phyloP scores from a whole-genome alignment of 2,329 filamentous ascomycete species.

The Microcyclosporella mali region DNA sequence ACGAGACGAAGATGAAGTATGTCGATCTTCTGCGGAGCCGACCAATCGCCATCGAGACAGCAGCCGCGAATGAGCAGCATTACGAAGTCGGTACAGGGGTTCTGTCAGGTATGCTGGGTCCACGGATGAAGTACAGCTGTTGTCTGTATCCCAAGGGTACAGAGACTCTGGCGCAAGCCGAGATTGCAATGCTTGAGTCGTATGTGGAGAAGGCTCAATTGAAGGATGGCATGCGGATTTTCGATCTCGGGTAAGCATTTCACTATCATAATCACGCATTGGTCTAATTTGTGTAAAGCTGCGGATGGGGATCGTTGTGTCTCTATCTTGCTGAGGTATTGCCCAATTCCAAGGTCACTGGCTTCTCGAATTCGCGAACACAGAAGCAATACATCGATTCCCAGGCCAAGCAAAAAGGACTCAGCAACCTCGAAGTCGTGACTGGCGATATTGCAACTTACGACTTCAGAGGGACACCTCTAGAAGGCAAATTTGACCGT shows the following conservation, averaged over 20 bases:
- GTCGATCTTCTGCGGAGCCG: constrained; percentile 52
- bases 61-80: constrained; percentile 61
- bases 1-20: constrained; percentile 58
- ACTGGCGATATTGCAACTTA: constrained; percentile 63
- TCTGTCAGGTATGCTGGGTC: constrained; percentile 55
- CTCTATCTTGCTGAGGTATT: constrained; percentile 61
- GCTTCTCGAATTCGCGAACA: constrained; percentile 63
- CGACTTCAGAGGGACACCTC: constrained; percentile 49
- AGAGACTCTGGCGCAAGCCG: constrained; percentile 59
- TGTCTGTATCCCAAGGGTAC: constrained; percentile 58
- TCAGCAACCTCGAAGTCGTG: constrained; percentile 57
- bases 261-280: not conserved
- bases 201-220: constrained; percentile 58
- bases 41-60: constrained; percentile 64
- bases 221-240: constrained; percentile 54
- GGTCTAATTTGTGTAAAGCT: constrained; percentile 38
- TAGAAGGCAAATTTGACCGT: constrained; percentile 49
- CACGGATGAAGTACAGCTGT: constrained; percentile 66
- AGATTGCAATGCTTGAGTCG: constrained; percentile 58
- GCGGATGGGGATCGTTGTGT: constrained; percentile 62
- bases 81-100: constrained; percentile 66
- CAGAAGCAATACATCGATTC: constrained; percentile 63
- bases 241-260: constrained; percentile 53
- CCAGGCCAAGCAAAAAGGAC: constrained; percentile 49
- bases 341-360: constrained; percentile 56